Percentiles rank a stretch among this genome's conserved stretches.
Conservation (phyloP, 2,329 filamentous ascomycete species). For the Diatrype stigma region DNA sequence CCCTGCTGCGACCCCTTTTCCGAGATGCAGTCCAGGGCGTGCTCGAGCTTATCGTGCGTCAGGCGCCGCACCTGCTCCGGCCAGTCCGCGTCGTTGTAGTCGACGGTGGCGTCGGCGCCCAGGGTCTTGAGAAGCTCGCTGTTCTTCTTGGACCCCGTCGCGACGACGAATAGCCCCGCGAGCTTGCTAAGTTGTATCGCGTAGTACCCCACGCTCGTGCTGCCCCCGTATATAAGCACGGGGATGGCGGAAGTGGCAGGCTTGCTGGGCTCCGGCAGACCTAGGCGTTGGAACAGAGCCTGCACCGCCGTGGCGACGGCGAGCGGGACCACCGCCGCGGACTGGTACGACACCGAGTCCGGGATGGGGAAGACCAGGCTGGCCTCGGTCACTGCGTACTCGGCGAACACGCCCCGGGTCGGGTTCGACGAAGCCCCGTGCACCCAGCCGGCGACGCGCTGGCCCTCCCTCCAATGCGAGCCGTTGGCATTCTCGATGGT, state of each 20-base stretch:
- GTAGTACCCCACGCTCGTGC: constrained; percentile 23
- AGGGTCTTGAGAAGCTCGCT: constrained; percentile 19
- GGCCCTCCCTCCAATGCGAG: constrained; percentile 24
- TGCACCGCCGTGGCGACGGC: constrained; percentile 42
- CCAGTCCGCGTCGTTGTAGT: constrained; percentile 41
- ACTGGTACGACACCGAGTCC: constrained; percentile 20
- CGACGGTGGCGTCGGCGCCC: constrained; percentile 23
- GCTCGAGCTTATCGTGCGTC: constrained; percentile 49
- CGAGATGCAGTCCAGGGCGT: constrained; percentile 26
- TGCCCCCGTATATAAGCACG: constrained; percentile 23
- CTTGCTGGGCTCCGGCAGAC: constrained; percentile 26
- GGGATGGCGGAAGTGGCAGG: constrained; percentile 28
- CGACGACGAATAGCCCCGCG: constrained; percentile 22
- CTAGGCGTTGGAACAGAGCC: constrained; percentile 26
- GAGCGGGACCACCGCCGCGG: constrained; percentile 26
- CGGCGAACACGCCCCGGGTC: constrained; percentile 25
- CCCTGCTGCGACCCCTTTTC: constrained; percentile 20
- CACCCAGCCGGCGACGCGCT: constrained; percentile 31
- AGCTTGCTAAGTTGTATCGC: constrained; percentile 25
- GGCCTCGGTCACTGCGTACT: constrained; percentile 23
- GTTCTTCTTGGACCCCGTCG: constrained; percentile 22
- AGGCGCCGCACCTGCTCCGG: constrained; percentile 57
- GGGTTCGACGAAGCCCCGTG: constrained; percentile 22
- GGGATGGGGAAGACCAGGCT: constrained; percentile 26
- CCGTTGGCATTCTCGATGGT: constrained; percentile 25